These are phyloP conservation scores for Cercospora sesami DNA, from an alignment of 2,329 filamentous ascomycete species.

Conservation along the genomic window DNA sequence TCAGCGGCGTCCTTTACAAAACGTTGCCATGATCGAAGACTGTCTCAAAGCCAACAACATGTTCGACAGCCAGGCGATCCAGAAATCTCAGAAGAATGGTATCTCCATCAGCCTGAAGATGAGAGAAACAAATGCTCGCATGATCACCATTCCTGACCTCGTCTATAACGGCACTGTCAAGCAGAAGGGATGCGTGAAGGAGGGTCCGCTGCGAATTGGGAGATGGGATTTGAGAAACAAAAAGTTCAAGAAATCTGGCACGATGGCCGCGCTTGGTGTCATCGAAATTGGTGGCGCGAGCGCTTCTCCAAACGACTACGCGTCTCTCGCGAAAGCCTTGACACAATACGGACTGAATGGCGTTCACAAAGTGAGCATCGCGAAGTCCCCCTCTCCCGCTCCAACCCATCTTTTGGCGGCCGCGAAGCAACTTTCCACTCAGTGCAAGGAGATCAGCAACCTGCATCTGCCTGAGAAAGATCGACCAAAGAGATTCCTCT, in stretches of 20 bases:
- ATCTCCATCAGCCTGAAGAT: neutral
- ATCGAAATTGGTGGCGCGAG: neutral
- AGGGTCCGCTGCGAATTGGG: neutral
- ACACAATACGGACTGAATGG: neutral
- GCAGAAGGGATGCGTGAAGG: neutral
- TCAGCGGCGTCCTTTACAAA: neutral
- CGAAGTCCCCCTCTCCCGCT: neutral
- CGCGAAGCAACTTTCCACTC: neutral
- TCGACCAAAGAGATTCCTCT: neutral
- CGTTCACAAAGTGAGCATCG: neutral
- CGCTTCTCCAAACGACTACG: neutral
- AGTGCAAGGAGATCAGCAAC: neutral
- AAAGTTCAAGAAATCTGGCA: neutral
- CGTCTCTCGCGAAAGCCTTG: neutral
- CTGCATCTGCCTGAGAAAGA: neutral
- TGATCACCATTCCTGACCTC: neutral
- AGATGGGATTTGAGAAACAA: conserved; percentile 5
- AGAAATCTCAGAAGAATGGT: neutral
- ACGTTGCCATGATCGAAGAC: neutral
- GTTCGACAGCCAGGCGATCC: neutral
- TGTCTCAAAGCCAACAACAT: neutral
- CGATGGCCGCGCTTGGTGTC: neutral
- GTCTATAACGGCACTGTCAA: neutral
- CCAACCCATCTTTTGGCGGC: neutral
- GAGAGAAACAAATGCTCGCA: neutral